Conservation (phyloP, 2,329 filamentous ascomycete genomes). For the Penicillium sp. region DNA sequence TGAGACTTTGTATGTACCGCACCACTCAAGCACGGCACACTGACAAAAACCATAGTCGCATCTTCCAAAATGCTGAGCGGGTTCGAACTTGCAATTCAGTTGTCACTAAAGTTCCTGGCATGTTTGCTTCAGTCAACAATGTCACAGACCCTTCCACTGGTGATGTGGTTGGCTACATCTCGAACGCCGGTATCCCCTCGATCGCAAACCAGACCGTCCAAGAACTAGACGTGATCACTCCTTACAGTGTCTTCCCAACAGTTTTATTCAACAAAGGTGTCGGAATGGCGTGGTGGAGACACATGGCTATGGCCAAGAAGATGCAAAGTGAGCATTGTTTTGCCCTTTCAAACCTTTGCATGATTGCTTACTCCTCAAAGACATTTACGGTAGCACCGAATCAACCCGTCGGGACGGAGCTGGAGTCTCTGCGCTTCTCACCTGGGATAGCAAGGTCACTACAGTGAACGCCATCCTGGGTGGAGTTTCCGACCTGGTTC, state of each 20-base stretch:
- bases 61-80: slow-evolving; percentile 48
- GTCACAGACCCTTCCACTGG: slow-evolving; percentile 43
- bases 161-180: slow-evolving; percentile 48
- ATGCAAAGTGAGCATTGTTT: slow-evolving; percentile 46
- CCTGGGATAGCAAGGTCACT: slow-evolving; percentile 52
- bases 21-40: slow-evolving; percentile 17
- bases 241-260: slow-evolving; percentile 46
- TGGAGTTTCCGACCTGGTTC: slow-evolving; percentile 45
- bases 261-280: slow-evolving; percentile 46
- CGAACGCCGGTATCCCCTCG: slow-evolving; percentile 47
- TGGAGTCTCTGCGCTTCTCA: slow-evolving; percentile 46
- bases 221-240: slow-evolving; percentile 49
- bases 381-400: slow-evolving; percentile 49
- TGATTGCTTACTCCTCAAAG: slow-evolving; percentile 6
- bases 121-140: slow-evolving; percentile 52
- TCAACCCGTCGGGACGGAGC: slow-evolving; percentile 47
- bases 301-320: slow-evolving; percentile 48
- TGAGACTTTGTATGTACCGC: slow-evolving; percentile 7
- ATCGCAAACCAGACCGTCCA: slow-evolving; percentile 47
- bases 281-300: slow-evolving; percentile 50
- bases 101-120: slow-evolving; percentile 43
- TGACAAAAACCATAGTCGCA: slow-evolving; percentile 20
- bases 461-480: slow-evolving; percentile 47
- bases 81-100: slow-evolving; percentile 50
- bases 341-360: neutral